Percentiles rank a stretch among this genome's conserved stretches.
Conservation (phyloP, 345 rosid species). For the Aquilaria yunnanensis region DNA sequence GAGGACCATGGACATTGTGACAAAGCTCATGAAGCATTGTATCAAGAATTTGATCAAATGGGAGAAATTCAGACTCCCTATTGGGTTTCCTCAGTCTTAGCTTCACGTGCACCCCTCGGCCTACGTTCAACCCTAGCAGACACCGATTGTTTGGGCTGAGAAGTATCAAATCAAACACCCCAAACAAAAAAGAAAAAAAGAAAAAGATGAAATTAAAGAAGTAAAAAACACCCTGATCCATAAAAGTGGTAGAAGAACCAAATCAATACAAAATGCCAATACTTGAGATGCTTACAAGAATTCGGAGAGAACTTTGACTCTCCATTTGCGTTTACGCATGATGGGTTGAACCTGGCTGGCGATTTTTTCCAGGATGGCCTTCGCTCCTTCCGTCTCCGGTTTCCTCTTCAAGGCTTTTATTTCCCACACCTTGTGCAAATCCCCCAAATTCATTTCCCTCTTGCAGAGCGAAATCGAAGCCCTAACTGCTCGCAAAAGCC, state of each 20-base stretch:
- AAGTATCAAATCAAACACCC: not conserved
- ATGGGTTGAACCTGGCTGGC: constrained; percentile 30
- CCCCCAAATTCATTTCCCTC: constrained; percentile 18
- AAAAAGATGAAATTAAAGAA: not conserved
- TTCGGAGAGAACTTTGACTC: constrained; percentile 45
- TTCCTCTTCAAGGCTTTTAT: constrained; percentile 56
- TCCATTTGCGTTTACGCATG: constrained; percentile 35
- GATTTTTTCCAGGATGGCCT: constrained; percentile 26
- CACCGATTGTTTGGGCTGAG: constrained; percentile 62
- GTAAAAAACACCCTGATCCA: not conserved
- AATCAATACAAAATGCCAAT: too few species aligned
- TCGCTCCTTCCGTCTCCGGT: constrained; percentile 62
- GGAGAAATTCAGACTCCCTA: constrained; percentile 54
- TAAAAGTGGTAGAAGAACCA: not conserved
- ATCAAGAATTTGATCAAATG: constrained; percentile 69
- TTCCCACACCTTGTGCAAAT: constrained; percentile 50
- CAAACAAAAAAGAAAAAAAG: not conserved
- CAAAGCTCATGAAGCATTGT: constrained; percentile 98
- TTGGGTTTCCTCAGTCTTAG: constrained; percentile 70
- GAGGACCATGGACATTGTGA: constrained; percentile 83
- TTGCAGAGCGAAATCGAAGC: not conserved
- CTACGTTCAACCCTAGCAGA: constrained; percentile 78
- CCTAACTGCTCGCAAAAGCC: too few species aligned
- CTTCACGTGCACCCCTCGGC: constrained; percentile 64
- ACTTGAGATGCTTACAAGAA: constrained; percentile 17